Evolutionary conservation across 768 basidiomycete species (phyloP).

Genomic region (Boletellus ananiceps): DNA sequence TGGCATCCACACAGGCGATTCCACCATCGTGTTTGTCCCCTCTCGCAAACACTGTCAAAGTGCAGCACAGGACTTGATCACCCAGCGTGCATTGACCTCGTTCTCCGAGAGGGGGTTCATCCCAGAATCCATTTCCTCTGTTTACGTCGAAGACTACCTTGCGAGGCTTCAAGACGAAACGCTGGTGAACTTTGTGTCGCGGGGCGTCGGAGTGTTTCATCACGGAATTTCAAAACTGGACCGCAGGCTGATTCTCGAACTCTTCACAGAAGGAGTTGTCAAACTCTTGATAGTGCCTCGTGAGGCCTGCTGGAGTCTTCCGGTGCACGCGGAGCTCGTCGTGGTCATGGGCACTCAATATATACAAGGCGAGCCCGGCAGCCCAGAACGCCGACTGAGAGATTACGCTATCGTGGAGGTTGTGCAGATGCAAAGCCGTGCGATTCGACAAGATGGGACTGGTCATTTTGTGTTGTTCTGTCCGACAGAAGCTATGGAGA

Average conservation of each 20-base stretch:
- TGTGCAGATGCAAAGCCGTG: constrained; percentile 87
- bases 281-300: constrained; percentile 78
- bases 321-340: constrained; percentile 75
- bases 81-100: constrained; percentile 75
- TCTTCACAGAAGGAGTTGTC: constrained; percentile 77
- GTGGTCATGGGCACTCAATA: constrained; percentile 94
- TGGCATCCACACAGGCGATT: constrained; percentile 38
- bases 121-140: constrained; percentile 42
- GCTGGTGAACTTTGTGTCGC: constrained; percentile 68
- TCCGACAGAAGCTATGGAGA: constrained; percentile 79
- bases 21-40: constrained; percentile 83
- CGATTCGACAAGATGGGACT: constrained; percentile 54
- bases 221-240: constrained; percentile 65
- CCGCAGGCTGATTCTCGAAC: constrained; percentile 66
- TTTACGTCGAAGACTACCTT: constrained; percentile 56
- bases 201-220: constrained; percentile 87
- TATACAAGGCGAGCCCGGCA: constrained; percentile 43
- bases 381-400: constrained; percentile 59
- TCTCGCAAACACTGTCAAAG: constrained; percentile 70
- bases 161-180: constrained; percentile 55
- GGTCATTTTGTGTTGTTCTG: constrained; percentile 86
- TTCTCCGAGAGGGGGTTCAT: constrained; percentile 68
- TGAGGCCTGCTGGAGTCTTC: constrained; percentile 86
- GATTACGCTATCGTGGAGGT: constrained; percentile 83
- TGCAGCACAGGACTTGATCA: constrained; percentile 81